A percentile compares a stretch with the other conserved stretches of the same genome.
Evolutionary conservation across 768 basidiomycete species (phyloP).

Genomic region (Lyophyllum semitale): DNA sequence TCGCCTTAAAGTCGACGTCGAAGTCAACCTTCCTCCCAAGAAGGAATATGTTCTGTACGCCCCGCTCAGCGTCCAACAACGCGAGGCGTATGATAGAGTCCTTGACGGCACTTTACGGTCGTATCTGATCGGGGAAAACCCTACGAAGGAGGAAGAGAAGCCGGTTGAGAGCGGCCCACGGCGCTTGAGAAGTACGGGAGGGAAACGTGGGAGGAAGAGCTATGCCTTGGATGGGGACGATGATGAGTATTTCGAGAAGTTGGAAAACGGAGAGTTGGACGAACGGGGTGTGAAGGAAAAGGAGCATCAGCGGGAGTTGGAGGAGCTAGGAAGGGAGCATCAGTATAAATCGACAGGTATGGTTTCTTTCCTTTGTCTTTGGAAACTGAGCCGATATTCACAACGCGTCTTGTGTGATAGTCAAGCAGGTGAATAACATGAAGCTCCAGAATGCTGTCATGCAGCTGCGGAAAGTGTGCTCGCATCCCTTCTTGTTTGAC

Average conservation of each 20-base stretch:
- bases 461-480: constrained; percentile 96
- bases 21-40: constrained; percentile 79
- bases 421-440: constrained; percentile 88
- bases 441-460: constrained; percentile 93
- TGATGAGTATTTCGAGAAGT: constrained; percentile 64
- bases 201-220: constrained; percentile 38
- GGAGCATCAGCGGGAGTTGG: constrained; percentile 39
- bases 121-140: constrained; percentile 51
- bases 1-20: constrained; percentile 88
- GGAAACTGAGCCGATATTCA: neutral
- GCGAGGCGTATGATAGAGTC: constrained; percentile 82
- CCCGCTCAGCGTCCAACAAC: constrained; percentile 80
- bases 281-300: constrained; percentile 32
- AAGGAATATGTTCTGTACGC: constrained; percentile 96
- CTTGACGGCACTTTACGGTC: constrained; percentile 70
- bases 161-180: constrained; percentile 20
- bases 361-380: constrained; percentile 12
- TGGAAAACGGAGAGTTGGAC: constrained; percentile 51
- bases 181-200: constrained; percentile 35
- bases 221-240: constrained; percentile 65
- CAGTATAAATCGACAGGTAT: constrained; percentile 61
- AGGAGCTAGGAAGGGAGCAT: constrained; percentile 59
- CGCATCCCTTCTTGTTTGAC: constrained; percentile 89
- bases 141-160: constrained; percentile 21
- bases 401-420: constrained; percentile 34